Percentiles rank a stretch among this genome's conserved stretches.
phyloP scores from a whole-genome alignment of 1,284 basidiomycete species.

The Puccinia horiana region DNA sequence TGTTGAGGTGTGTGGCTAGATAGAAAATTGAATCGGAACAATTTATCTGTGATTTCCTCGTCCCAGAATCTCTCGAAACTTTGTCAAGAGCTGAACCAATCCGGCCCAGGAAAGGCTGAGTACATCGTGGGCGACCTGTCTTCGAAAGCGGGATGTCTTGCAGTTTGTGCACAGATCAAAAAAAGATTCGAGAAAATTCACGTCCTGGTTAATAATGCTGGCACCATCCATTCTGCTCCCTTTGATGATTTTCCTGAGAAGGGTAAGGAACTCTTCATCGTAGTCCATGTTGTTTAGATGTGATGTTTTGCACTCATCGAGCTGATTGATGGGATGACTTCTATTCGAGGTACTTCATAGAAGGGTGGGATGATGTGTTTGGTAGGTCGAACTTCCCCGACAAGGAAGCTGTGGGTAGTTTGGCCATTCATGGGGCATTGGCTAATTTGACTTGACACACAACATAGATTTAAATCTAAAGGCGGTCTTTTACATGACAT shows the following conservation, averaged over 20 bases:
- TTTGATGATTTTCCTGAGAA: constrained; percentile 48
- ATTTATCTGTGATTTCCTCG: neutral
- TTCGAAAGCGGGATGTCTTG: constrained; percentile 47
- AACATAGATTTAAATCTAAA: constrained; percentile 47
- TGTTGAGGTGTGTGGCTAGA: neutral
- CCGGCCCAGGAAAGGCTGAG: constrained; percentile 43
- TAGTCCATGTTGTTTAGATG: neutral
- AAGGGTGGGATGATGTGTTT: constrained; percentile 46
- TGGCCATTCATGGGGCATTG: neutral
- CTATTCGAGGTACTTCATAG: neutral
- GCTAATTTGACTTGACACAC: neutral
- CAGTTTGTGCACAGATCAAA: constrained; percentile 41
- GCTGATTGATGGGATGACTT: neutral
- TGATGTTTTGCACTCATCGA: neutral
- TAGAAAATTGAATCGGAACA: neutral
- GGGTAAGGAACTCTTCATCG: neutral
- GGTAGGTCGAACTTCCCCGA: constrained; percentile 34
- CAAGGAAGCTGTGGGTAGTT: neutral
- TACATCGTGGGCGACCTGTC: constrained; percentile 43
- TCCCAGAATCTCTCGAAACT: constrained; percentile 29
- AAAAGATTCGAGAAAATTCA: constrained; percentile 46
- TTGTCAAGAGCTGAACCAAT: constrained; percentile 28
- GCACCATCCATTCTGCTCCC: constrained; percentile 46
- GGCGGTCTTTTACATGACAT: constrained; percentile 48
- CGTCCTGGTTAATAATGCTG: constrained; percentile 49